A percentile compares a stretch with the other conserved stretches of the same genome.
Conservation (phyloP, 305 asterid species). For the Fraxinus ornus region DNA sequence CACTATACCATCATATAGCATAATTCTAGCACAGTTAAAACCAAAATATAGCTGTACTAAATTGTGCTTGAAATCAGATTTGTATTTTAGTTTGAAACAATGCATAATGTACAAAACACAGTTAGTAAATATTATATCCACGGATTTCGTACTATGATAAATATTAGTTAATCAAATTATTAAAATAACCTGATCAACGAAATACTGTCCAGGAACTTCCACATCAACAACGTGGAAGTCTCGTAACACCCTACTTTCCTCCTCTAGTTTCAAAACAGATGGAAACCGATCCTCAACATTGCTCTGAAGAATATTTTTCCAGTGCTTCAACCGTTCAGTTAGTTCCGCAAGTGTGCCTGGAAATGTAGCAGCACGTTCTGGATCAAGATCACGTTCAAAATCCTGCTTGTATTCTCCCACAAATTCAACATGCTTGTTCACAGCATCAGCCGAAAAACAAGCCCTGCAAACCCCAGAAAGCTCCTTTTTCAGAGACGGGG, state of each 20-base stretch:
- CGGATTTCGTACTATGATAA: neutral
- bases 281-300: constrained; percentile 98
- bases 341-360: constrained; percentile 95
- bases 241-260: constrained; percentile 96
- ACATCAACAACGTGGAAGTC: constrained; percentile 98
- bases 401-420: constrained; percentile 98
- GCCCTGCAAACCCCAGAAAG: constrained; percentile 99
- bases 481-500: constrained; percentile 95
- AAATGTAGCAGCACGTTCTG: constrained; percentile 90
- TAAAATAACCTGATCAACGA: constrained; percentile 73
- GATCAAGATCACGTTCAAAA: constrained; percentile 98
- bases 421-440: constrained; percentile 96
- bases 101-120: constrained; percentile 1
- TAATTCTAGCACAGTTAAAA: neutral
- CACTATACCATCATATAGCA: neutral
- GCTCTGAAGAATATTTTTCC: constrained; percentile 97
- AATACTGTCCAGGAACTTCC: constrained; percentile 99
- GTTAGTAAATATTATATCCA: constrained; percentile 6
- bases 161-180: constrained; percentile 3
- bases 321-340: constrained; percentile 90
- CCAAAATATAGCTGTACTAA: neutral
- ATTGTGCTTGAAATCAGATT: constrained; percentile 8
- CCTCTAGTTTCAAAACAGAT: constrained; percentile 94
- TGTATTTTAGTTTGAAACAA: neutral
- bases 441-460: constrained; percentile 99